Base-by-base conservation (phyloP, 176 grass and related monocot species). In the Guadua angustifolia region DNA sequence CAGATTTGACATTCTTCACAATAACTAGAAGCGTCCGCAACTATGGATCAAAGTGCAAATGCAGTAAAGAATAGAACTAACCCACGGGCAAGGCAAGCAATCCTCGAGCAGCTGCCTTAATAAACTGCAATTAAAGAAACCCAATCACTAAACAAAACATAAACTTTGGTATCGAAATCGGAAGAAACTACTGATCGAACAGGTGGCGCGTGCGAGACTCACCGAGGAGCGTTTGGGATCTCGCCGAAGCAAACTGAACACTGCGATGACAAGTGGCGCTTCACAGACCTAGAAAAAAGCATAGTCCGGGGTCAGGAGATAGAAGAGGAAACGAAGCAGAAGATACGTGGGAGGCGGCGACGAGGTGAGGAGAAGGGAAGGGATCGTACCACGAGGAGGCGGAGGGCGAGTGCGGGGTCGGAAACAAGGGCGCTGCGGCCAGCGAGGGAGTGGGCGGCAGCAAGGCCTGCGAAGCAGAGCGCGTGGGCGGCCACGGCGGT, bases 171-270 rank as follows among this genome's bases (percentile, higher is more conserved):
- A 69, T 22, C 50, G 0, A 78, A 52, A 90, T 47, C 0, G 15
- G 57, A 58, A 64, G 56, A 35, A 21, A n/a, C 43, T 73, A 45
- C 53, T 24, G 5, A 35, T 74, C 78, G 16, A 85, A 73, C 66
- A 82, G 72, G 59, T 40, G 16, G 69, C 15, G 58, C 40, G 47
- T 16, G 73, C 11, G 64, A 25, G 33, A 74, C 71, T 43, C 74
- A 99, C 97, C 46, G 89, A 92, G 84, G 84, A 94, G 76, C 14
- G 29, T 16, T 77, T 59, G 19, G 50, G 14, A 19, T 96, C 93
- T 69, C 89, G 78, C 15, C 93, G 91, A 58, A 96, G 79, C 35
- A 65, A 79, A 55, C 97, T 95, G 85, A 93, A 99, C 26, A 90
- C 76, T 9, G 66, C 86, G 33, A 99, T 89, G 40, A 92, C 88